These are phyloP conservation scores for Yarrowia phangngaensis DNA, from an alignment of 805 yeast genomes.

Conservation along the genomic window DNA sequence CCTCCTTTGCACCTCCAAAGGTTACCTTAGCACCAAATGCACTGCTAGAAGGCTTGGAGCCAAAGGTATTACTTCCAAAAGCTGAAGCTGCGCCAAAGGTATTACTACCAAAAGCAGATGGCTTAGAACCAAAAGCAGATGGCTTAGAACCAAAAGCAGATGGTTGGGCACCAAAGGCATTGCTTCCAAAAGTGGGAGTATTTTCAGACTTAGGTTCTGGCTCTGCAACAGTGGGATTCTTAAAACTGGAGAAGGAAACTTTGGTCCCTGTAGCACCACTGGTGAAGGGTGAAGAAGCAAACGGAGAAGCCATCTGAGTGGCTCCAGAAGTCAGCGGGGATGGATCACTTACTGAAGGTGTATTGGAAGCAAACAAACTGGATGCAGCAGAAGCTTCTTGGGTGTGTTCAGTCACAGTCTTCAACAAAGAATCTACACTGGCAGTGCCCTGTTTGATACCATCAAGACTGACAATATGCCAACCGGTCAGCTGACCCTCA, in stretches of 20 bases:
- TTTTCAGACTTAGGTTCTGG: slow-evolving; percentile 14
- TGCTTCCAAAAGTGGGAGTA: background rate
- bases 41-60: background rate
- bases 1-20: slow-evolving; percentile 1
- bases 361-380: slow-evolving; percentile 1
- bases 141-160: background rate
- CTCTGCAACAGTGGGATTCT: slow-evolving; percentile 2
- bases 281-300: slow-evolving; percentile 4
- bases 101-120: background rate
- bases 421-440: slow-evolving; percentile 32
- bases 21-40: slow-evolving; percentile 7
- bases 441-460: slow-evolving; percentile 45
- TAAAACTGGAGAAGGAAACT: slow-evolving; percentile 3
- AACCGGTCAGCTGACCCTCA: slow-evolving; percentile 57
- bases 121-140: background rate
- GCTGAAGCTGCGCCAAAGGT: background rate
- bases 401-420: slow-evolving; percentile 6
- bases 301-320: background rate
- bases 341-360: background rate
- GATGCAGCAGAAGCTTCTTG: slow-evolving; percentile 27
- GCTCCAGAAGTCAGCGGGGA: background rate
- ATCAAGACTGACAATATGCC: slow-evolving; percentile 59
- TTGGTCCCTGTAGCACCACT: background rate
- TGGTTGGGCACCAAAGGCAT: slow-evolving; percentile 1
- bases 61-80: slow-evolving; percentile 19